These are phyloP conservation scores for Moesziomyces globuligerus DNA, from an alignment of 1,284 basidiomycete genomes.

Conservation along the genomic window DNA sequence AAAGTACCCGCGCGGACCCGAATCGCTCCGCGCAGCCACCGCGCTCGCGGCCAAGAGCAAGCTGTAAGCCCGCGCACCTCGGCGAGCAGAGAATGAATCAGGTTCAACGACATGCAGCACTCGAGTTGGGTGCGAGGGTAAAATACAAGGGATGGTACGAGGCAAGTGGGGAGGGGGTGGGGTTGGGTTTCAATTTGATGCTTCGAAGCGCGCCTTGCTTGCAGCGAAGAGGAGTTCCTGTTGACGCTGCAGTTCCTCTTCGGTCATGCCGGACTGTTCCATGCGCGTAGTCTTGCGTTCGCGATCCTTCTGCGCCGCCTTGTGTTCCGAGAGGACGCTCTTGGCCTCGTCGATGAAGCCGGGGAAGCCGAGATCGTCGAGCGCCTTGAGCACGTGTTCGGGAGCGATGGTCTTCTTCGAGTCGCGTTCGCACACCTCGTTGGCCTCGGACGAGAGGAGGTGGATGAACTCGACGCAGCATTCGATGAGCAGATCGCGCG, in stretches of 20 bases:
- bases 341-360: constrained; percentile 87
- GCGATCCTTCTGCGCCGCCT: constrained; percentile 82
- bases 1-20: constrained; percentile 23
- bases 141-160: not conserved
- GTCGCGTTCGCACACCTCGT: constrained; percentile 96
- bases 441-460: constrained; percentile 94
- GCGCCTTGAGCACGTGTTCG: constrained; percentile 91
- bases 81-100: not conserved
- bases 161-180: not conserved
- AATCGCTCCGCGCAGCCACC: constrained; percentile 22
- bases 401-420: constrained; percentile 99
- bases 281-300: constrained; percentile 77
- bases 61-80: not conserved
- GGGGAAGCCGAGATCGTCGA: constrained; percentile 92
- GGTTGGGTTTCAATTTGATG: constrained; percentile 47
- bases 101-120: not conserved
- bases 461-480: constrained; percentile 99
- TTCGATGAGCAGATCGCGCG: constrained; percentile 93
- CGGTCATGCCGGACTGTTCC: constrained; percentile 87
- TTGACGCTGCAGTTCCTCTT: constrained; percentile 85
- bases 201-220: constrained; percentile 74
- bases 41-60: constrained; percentile 14
- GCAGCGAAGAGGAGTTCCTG: constrained; percentile 92
- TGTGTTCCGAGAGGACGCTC: constrained; percentile 91
- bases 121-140: not conserved